These are phyloP conservation scores for Trifolium repens DNA, from an alignment of 306 rosid genomes.

Conservation along the genomic window DNA sequence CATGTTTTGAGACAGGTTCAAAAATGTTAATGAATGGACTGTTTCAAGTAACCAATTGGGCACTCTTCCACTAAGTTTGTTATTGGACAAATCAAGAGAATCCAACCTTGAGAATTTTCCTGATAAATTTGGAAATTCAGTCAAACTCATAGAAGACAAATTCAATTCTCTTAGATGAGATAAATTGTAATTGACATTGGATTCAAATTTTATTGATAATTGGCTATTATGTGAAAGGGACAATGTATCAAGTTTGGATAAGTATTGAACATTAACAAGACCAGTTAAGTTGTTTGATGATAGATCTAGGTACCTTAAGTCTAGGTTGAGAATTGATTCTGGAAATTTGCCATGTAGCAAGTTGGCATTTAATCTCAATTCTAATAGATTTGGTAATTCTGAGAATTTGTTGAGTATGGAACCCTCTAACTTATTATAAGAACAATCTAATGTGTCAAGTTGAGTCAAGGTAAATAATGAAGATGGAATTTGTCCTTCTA, in stretches of 20 bases:
- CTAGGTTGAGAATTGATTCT: not conserved
- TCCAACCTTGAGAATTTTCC: not conserved
- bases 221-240: not conserved
- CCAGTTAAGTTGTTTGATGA: slow-evolving; percentile 14
- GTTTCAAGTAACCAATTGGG: not conserved
- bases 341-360: not conserved
- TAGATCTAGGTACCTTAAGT: not conserved
- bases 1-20: not conserved
- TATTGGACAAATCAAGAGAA: not conserved
- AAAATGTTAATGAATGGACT: not conserved
- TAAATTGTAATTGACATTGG: not conserved
- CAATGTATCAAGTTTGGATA: not conserved
- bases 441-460: too few species aligned
- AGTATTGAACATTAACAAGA: not conserved
- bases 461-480: too few species aligned
- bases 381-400: too few species aligned
- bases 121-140: not conserved
- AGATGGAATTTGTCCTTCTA: too few species aligned
- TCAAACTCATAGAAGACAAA: not conserved
- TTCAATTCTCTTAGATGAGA: fast-evolving
- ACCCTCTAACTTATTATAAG: too few species aligned
- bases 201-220: not conserved
- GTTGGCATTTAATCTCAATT: too few species aligned
- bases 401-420: too few species aligned
- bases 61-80: not conserved